These are phyloP conservation scores for Geum urbanum DNA, from an alignment of 306 rosid species.

Conservation along the genomic window DNA sequence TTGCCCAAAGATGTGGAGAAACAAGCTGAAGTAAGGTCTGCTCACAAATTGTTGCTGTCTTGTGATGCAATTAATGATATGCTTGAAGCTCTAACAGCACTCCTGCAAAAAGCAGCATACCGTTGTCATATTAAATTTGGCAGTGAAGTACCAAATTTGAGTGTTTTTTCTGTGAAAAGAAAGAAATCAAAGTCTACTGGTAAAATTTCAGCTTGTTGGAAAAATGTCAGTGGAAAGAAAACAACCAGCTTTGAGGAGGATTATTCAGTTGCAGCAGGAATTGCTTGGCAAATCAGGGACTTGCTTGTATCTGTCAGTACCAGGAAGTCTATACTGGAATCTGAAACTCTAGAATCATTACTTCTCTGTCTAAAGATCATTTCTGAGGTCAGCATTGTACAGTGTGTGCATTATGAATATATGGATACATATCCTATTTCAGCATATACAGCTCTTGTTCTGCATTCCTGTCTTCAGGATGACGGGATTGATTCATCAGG, in stretches of 20 bases:
- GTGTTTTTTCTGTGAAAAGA: constrained; percentile 44
- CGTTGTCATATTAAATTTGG: constrained; percentile 80
- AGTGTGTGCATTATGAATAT: constrained; percentile 48
- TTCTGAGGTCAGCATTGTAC: constrained; percentile 67
- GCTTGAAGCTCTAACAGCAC: constrained; percentile 59
- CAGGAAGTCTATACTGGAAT: constrained; percentile 49
- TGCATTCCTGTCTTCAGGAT: constrained; percentile 55
- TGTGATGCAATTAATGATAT: constrained; percentile 62
- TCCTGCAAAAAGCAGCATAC: constrained; percentile 69
- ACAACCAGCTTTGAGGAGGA: constrained; percentile 59
- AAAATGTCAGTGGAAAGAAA: constrained; percentile 45
- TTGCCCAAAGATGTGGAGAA: constrained; percentile 57
- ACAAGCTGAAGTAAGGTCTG: constrained; percentile 81
- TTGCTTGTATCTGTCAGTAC: constrained; percentile 52
- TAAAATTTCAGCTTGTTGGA: constrained; percentile 43
- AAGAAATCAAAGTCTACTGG: constrained; percentile 45
- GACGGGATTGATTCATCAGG: constrained; percentile 37
- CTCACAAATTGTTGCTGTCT: constrained; percentile 66
- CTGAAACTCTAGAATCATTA: constrained; percentile 46
- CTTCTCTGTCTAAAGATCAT: constrained; percentile 61
- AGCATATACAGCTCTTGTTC: constrained; percentile 68
- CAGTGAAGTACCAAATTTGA: constrained; percentile 39
- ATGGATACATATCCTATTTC: constrained; percentile 61
- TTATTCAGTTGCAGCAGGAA: constrained; percentile 65
- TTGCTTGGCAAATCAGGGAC: constrained; percentile 87